Conservation (phyloP, 345 rosid species). For the Eucalyptus camaldulensis region DNA sequence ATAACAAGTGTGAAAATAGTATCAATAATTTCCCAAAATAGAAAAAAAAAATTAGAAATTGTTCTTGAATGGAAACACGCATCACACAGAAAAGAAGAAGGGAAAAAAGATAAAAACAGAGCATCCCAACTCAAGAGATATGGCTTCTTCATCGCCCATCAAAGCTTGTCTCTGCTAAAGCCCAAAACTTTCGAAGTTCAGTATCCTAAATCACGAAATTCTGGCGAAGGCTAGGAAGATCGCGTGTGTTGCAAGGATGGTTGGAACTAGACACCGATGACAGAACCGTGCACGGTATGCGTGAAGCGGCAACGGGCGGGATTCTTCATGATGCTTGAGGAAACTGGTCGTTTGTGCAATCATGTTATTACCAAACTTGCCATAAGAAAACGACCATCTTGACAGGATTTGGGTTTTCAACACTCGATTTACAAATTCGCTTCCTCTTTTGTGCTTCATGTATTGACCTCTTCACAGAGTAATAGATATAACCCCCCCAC, state of each 20-base stretch:
- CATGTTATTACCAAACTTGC: not conserved
- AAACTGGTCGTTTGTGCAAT: not conserved
- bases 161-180: not conserved
- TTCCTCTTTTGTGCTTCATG: not conserved
- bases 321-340: not conserved
- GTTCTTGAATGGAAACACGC: not conserved
- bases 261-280: not conserved
- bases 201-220: not conserved
- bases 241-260: not conserved
- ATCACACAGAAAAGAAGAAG: not conserved
- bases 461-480: not conserved
- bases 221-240: not conserved
- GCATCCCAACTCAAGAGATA: not conserved
- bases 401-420: not conserved
- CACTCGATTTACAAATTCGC: not conserved
- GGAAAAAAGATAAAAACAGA: not conserved
- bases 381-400: not conserved
- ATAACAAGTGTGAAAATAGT: not conserved
- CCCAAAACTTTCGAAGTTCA: not conserved
- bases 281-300: not conserved
- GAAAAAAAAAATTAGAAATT: not conserved
- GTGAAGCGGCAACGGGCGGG: not conserved
- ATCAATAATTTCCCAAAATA: not conserved
- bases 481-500: not conserved
- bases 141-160: not conserved